phyloP scores from a whole-genome alignment of 2,329 filamentous ascomycete genomes.

The Aspergillus awamori region DNA sequence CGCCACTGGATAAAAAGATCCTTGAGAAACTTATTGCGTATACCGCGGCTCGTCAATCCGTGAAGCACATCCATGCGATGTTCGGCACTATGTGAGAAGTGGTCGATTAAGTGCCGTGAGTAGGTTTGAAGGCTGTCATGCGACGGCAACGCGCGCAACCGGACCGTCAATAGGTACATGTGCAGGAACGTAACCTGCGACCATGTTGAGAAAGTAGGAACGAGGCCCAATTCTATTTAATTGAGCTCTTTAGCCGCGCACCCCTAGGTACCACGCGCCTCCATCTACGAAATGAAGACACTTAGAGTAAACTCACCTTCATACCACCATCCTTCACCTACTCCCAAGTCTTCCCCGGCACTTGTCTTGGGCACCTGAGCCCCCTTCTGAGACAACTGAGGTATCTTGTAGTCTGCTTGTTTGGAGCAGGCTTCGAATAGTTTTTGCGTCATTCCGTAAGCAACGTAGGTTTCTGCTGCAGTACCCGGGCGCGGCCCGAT shows the following conservation, averaged over 20 bases:
- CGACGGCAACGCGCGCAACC: slow-evolving; percentile 74
- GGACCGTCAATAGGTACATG: slow-evolving; percentile 86
- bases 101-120: slow-evolving; percentile 89
- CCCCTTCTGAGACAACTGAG: slow-evolving; percentile 66
- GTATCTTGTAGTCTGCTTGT: slow-evolving; percentile 76
- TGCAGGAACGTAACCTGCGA: slow-evolving; percentile 94
- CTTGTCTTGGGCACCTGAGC: slow-evolving; percentile 70
- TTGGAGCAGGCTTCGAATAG: slow-evolving; percentile 75
- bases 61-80: slow-evolving; percentile 65
- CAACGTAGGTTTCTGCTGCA: slow-evolving; percentile 70
- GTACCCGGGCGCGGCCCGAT: slow-evolving; percentile 40
- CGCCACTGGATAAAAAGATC: slow-evolving; percentile 94
- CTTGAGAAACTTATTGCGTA: slow-evolving; percentile 69
- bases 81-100: slow-evolving; percentile 73
- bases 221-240: slow-evolving; percentile 70
- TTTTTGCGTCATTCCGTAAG: slow-evolving; percentile 75
- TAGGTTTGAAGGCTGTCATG: slow-evolving; percentile 70
- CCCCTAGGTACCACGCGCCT: background rate
- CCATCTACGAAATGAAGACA: background rate
- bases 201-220: slow-evolving; percentile 92
- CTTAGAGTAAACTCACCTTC: slow-evolving; percentile 58
- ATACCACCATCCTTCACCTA: slow-evolving; percentile 78
- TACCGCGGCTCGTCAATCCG: slow-evolving; percentile 54
- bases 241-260: background rate
- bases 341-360: slow-evolving; percentile 80